Conservation (phyloP, 768 basidiomycete genomes). For the Hypholoma fasciculare region DNA sequence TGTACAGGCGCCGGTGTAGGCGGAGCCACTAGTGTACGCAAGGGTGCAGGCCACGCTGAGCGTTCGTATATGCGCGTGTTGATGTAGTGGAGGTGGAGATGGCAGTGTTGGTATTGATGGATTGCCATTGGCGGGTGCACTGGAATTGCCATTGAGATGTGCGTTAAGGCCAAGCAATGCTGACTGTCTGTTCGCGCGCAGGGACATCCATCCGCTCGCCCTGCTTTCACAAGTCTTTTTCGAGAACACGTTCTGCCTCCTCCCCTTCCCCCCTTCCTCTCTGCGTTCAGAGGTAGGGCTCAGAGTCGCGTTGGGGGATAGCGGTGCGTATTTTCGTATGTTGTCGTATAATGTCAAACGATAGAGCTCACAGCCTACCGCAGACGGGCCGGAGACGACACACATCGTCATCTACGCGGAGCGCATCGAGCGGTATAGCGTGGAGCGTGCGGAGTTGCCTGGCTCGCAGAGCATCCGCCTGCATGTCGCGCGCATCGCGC, state of each 20-base stretch:
- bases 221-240: constrained; percentile 65
- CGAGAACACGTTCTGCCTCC: constrained; percentile 66
- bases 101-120: too few species aligned
- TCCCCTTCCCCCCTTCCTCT: constrained; percentile 30
- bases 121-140: too few species aligned
- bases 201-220: constrained; percentile 72
- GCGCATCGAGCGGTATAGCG: background rate
- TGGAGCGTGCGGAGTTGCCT: too few species aligned
- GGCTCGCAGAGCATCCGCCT: constrained; percentile 36
- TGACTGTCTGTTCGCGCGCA: constrained; percentile 19
- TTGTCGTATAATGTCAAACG: background rate
- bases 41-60: too few species aligned
- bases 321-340: constrained; percentile 43
- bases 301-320: constrained; percentile 70
- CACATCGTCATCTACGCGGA: constrained; percentile 59
- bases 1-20: background rate
- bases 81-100: too few species aligned
- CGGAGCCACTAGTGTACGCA: too few species aligned
- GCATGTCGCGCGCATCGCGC: constrained; percentile 59
- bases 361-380: background rate
- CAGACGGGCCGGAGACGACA: constrained; percentile 71
- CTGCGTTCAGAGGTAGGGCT: constrained; percentile 54
- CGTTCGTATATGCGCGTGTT: too few species aligned
- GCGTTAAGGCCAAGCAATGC: too few species aligned
- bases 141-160: too few species aligned